phyloP scores from a whole-genome alignment of 1,284 basidiomycete species.

The Rhodofomes roseus region DNA sequence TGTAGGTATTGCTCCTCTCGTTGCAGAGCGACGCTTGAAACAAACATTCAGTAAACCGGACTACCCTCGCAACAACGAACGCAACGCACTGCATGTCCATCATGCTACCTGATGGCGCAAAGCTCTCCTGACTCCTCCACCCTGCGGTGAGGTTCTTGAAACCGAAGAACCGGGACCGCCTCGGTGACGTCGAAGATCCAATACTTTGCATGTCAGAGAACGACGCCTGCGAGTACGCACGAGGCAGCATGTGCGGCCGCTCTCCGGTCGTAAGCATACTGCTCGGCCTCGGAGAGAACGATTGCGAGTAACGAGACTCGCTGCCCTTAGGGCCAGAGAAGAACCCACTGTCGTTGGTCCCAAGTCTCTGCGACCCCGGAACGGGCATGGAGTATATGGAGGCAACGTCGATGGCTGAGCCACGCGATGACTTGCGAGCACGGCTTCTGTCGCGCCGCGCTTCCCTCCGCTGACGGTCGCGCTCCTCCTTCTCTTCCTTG shows the following conservation, averaged over 20 bases:
- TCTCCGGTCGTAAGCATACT: conserved; percentile 65
- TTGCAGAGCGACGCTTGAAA: conserved; percentile 65
- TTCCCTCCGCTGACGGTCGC: conserved; percentile 61
- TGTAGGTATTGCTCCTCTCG: conserved; percentile 46
- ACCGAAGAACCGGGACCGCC: conserved; percentile 79
- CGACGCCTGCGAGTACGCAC: conserved; percentile 70
- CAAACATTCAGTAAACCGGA: conserved; percentile 6
- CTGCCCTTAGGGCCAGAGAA: conserved; percentile 41
- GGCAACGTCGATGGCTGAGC: conserved; percentile 59
- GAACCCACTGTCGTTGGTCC: conserved; percentile 53
- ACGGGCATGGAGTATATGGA: conserved; percentile 65
- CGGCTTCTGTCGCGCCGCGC: conserved; percentile 54
- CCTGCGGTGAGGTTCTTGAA: conserved; percentile 74
- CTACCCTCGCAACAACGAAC: background rate
- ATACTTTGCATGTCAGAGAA: conserved; percentile 75
- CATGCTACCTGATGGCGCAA: conserved; percentile 83
- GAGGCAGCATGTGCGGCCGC: conserved; percentile 50
- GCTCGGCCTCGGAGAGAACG: conserved; percentile 54
- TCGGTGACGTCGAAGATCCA: conserved; percentile 56
- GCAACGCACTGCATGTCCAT: conserved; percentile 87
- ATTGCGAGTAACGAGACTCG: conserved; percentile 58
- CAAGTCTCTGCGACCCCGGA: conserved; percentile 45
- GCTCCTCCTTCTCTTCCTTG: conserved; percentile 70
- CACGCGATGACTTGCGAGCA: conserved; percentile 66
- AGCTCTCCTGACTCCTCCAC: conserved; percentile 74